Conservation (phyloP, 495 filamentous ascomycete genomes). For the Mytilinidion resinicola region DNA sequence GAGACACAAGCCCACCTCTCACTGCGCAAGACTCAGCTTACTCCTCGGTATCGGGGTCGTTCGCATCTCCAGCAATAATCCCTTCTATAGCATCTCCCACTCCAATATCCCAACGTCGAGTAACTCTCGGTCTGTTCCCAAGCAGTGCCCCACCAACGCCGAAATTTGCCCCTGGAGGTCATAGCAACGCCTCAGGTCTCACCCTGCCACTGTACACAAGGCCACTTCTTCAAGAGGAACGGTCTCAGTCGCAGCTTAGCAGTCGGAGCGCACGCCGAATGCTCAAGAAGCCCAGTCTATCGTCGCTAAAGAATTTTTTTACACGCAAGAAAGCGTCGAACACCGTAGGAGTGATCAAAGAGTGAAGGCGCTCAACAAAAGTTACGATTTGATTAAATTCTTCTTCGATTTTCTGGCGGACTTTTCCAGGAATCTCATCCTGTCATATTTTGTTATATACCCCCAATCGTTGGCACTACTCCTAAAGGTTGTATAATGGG, state of each 20-base stretch:
- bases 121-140: conserved; percentile 23
- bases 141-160: conserved; percentile 24
- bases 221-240: conserved; percentile 7
- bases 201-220: conserved; percentile 3
- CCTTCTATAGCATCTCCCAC: conserved; percentile 18
- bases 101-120: conserved; percentile 17
- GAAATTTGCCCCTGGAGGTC: conserved; percentile 14
- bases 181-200: conserved; percentile 16
- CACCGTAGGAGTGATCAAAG: not conserved
- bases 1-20: conserved; percentile 19
- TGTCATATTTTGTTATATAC: conserved; percentile 21
- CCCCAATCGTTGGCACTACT: conserved; percentile 6
- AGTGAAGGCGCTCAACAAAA: not conserved
- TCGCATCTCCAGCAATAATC: conserved; percentile 15
- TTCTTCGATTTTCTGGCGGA: no score
- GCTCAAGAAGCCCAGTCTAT: conserved; percentile 19
- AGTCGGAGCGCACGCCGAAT: conserved; percentile 14
- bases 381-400: no score
- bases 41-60: conserved; percentile 26
- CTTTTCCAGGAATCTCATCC: not conserved
- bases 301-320: conserved; percentile 21
- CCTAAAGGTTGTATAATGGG: not conserved
- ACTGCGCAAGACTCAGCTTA: conserved; percentile 28
- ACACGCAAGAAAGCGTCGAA: conserved; percentile 17
- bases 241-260: conserved; percentile 17